Evolutionary conservation across 1,284 basidiomycete genomes (phyloP).

Genomic region (Moesziomyces parantarcticus): DNA sequence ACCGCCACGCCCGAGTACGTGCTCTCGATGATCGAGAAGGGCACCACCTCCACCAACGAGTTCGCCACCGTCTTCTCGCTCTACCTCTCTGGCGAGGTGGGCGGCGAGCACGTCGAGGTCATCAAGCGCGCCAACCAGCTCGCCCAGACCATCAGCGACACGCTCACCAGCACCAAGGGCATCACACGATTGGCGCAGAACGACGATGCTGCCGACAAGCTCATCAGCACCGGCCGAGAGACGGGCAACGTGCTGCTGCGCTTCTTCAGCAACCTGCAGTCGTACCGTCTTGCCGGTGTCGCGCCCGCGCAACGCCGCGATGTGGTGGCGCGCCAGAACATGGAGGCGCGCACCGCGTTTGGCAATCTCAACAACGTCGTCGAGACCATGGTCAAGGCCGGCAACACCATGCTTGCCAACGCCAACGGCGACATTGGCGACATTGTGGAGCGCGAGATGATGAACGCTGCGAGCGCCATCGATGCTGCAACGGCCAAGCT

Average conservation of each 20-base stretch:
- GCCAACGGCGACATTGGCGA: constrained; percentile 94
- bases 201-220: constrained; percentile 90
- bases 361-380: constrained; percentile 86
- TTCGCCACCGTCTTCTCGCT: constrained; percentile 95
- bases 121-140: constrained; percentile 98
- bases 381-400: constrained; percentile 87
- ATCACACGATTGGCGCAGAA: constrained; percentile 90
- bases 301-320: constrained; percentile 79
- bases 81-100: constrained; percentile 85
- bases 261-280: constrained; percentile 95
- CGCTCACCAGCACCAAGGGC: constrained; percentile 91
- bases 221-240: constrained; percentile 83
- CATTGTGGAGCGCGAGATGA: constrained; percentile 96
- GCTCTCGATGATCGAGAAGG: constrained; percentile 97
- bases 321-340: constrained; percentile 88
- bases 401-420: constrained; percentile 79
- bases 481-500: constrained; percentile 90
- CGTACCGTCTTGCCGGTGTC: constrained; percentile 79
- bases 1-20: constrained; percentile 98
- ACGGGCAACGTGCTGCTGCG: constrained; percentile 88
- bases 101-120: constrained; percentile 95
- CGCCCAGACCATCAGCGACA: constrained; percentile 90
- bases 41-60: constrained; percentile 90
- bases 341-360: constrained; percentile 83
- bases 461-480: constrained; percentile 90